These are phyloP conservation scores for Trypanosoma avium DNA, from an alignment of 208 protist genomes.

Conservation along the genomic window DNA sequence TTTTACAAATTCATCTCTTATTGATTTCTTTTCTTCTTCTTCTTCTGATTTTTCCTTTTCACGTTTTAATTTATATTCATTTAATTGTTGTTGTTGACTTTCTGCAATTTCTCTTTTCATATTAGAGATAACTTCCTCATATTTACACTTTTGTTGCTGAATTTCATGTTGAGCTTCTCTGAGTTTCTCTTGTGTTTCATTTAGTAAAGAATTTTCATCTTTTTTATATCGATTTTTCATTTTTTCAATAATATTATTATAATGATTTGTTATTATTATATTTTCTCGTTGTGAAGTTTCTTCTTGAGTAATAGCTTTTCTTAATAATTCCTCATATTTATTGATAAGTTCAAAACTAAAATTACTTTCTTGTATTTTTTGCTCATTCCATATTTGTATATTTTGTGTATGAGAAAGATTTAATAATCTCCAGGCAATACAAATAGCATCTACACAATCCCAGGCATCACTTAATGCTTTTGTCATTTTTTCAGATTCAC, in stretches of 20 bases:
- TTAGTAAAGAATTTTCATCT: background rate
- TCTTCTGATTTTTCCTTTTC: too few relatives aligned
- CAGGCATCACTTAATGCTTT: conserved; percentile 6
- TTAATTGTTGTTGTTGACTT: too few relatives aligned
- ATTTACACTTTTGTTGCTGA: conserved; percentile 2
- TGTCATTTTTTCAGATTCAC: background rate
- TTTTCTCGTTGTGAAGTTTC: conserved; percentile 1
- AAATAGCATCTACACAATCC: conserved; percentile 17
- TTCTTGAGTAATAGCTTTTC: background rate
- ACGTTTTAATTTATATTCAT: too few relatives aligned
- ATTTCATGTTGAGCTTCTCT: background rate
- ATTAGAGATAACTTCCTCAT: too few relatives aligned
- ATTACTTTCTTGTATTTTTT: background rate
- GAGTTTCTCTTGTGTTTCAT: conserved; percentile 1
- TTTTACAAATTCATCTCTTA: too few relatives aligned
- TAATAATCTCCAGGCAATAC: background rate
- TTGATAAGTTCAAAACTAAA: background rate
- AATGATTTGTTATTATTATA: too few relatives aligned
- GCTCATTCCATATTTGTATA: background rate
- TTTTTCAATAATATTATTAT: background rate
- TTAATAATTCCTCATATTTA: background rate
- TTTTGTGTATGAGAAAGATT: background rate
- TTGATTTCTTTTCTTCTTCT: too few relatives aligned
- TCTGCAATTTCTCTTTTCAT: too few relatives aligned
- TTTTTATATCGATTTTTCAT: background rate